Evolutionary conservation across 1,284 basidiomycete genomes (phyloP), one percentile per base, ranked within the genome.

Genomic region (Salmacisia buchloeana): DNA sequence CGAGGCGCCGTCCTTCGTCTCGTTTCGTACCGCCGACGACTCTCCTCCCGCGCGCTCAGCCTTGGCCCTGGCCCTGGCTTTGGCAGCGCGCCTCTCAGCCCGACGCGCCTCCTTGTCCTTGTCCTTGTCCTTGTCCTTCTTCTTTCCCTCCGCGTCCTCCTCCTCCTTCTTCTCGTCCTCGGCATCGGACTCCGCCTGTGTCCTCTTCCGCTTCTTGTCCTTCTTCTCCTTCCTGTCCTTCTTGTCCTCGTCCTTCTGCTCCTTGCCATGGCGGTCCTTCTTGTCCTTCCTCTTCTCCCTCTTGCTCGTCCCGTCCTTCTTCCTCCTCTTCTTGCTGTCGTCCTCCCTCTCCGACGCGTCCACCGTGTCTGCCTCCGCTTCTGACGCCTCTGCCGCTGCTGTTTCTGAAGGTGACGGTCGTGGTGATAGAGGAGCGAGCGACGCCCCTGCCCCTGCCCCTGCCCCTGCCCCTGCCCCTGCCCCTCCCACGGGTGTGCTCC

Each of bases 371-470:
- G 71, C 66, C 9, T n/a, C n/a, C n/a, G n/a, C n/a, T n/a, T n/a
- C n/a, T n/a, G n/a, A n/a, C n/a, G n/a, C n/a, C n/a, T n/a, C n/a
- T n/a, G n/a, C n/a, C n/a, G n/a, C n/a, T n/a, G n/a, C n/a, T n/a
- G n/a, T n/a, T n/a, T n/a, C n/a, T n/a, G n/a, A n/a, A n/a, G n/a
- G n/a, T n/a, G n/a, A n/a, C n/a, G n/a, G n/a, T n/a, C n/a, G n/a
- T n/a, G n/a, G n/a, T n/a, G n/a, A n/a, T n/a, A n/a, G n/a, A n/a
- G n/a, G n/a, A n/a, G n/a, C n/a, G n/a, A n/a, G 71, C 66, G 34
- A 78, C 77, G 2, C 76, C 76, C 9, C 72, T 71, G 27, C 63
- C 61, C 4, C 69, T 62, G 25, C 73, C 72, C 27, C 61, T 65
- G 18, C 69, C n/a, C n/a, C n/a, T n/a, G n/a, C n/a, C n/a, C n/a